Conservation (phyloP, 108 stramenopile species). For the Parietichytrium sp. region DNA sequence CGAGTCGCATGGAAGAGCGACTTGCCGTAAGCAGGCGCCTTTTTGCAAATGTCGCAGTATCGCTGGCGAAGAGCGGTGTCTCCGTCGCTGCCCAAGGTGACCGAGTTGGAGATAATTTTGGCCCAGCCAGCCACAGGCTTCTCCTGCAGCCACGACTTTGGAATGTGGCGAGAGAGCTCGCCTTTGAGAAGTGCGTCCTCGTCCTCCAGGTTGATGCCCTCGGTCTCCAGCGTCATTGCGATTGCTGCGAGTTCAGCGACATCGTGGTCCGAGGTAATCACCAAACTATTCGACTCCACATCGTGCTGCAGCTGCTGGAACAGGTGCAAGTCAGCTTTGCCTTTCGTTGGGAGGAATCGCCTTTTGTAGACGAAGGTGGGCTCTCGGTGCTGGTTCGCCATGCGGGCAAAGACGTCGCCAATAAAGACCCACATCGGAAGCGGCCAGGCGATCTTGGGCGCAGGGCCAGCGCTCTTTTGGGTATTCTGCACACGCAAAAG, state of each 20-base stretch:
- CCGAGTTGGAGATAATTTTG: neutral
- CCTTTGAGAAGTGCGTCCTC: neutral
- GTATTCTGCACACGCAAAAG: neutral
- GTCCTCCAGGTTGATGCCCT: neutral
- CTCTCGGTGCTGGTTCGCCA: constrained; percentile 28
- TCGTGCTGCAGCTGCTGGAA: constrained; percentile 21
- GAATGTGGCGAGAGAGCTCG: neutral
- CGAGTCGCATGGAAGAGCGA: constrained; percentile 25
- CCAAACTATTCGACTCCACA: neutral
- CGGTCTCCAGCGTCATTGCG: constrained; percentile 4
- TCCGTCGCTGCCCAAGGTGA: neutral
- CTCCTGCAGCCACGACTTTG: neutral
- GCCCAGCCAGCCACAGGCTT: neutral
- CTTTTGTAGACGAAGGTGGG: neutral
- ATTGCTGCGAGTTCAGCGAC: constrained; percentile 34
- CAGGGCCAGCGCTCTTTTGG: neutral
- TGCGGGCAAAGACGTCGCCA: neutral
- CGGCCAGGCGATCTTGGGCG: constrained; percentile 24
- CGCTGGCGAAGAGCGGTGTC: constrained; percentile 22
- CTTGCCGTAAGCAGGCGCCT: constrained; percentile 18
- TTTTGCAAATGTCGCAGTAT: constrained; percentile 6
- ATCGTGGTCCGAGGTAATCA: constrained; percentile 20
- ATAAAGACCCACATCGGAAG: constrained; percentile 22
- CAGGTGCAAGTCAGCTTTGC: neutral
- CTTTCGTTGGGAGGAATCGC: constrained; percentile 5